Conservation (phyloP, 768 basidiomycete genomes). For the Lentinula sp. region DNA sequence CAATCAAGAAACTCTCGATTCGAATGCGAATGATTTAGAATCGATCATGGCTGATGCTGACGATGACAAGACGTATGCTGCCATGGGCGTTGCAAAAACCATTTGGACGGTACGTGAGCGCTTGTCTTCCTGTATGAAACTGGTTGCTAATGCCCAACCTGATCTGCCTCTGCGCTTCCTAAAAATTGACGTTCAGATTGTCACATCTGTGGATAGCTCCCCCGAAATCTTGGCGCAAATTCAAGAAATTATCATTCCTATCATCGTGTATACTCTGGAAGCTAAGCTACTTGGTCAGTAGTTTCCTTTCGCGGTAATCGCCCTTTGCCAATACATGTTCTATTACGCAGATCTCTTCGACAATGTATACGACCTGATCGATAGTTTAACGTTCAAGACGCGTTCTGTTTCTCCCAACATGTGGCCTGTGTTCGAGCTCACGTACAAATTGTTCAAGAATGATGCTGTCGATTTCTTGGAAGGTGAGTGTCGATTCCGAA, state of each 20-base stretch:
- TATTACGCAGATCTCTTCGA: conserved; percentile 66
- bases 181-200: conserved; percentile 40
- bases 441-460: conserved; percentile 75
- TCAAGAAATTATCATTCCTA: conserved; percentile 76
- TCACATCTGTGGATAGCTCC: conserved; percentile 66
- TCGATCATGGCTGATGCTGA: conserved; percentile 48
- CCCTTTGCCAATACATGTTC: background rate
- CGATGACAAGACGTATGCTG: conserved; percentile 83
- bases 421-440: conserved; percentile 86
- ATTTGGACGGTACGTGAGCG: conserved; percentile 58
- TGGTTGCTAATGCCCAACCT: background rate
- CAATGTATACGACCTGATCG: conserved; percentile 82
- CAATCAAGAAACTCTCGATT: conserved; percentile 43
- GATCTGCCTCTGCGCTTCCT: background rate
- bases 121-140: background rate
- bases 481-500: conserved; percentile 38
- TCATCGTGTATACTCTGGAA: conserved; percentile 72
- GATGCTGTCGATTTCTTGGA: conserved; percentile 86
- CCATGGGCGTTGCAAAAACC: conserved; percentile 85
- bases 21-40: conserved; percentile 46
- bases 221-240: conserved; percentile 73
- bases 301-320: background rate
- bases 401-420: conserved; percentile 70
- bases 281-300: conserved; percentile 63
- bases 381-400: conserved; percentile 79